Conservation (phyloP, 139 green algal genomes). For the Chlamydomonas sp. region DNA sequence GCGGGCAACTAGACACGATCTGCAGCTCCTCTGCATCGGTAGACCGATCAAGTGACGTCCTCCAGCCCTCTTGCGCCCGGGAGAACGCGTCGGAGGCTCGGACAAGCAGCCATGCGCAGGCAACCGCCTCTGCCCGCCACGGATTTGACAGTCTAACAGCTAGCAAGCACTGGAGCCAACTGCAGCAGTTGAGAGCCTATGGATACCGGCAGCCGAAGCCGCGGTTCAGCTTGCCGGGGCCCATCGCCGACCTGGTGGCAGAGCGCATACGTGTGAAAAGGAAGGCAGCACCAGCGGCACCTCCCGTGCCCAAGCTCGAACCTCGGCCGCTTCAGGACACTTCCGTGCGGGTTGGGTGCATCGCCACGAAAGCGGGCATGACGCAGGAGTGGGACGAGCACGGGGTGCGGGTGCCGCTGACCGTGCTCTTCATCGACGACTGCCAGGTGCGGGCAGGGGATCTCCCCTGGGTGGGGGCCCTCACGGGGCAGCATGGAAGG, state of each 20-base stretch:
- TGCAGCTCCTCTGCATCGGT: too few relatives aligned
- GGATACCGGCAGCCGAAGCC: constrained; percentile 19
- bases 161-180: constrained; percentile 8
- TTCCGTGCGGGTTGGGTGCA: constrained; percentile 76
- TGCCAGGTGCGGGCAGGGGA: constrained; percentile 75
- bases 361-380: constrained; percentile 98
- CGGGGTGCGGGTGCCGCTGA: constrained; percentile 88
- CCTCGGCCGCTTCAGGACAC: constrained; percentile 30
- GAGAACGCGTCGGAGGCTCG: background rate
- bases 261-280: background rate
- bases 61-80: too few relatives aligned
- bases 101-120: background rate
- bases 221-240: constrained; percentile 11
- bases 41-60: too few relatives aligned
- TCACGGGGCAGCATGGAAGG: too few relatives aligned
- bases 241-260: constrained; percentile 10
- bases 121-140: background rate
- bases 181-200: constrained; percentile 5
- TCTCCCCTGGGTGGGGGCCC: too few relatives aligned
- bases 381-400: constrained; percentile 96
- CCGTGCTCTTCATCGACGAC: constrained; percentile 97
- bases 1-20: too few relatives aligned
- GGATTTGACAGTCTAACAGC: too few relatives aligned
- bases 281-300: background rate
- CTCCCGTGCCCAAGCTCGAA: constrained; percentile 31